Evolutionary conservation across 1,284 basidiomycete genomes (phyloP), one percentile per base, ranked within the genome.

Genomic region (Coniophora puteana): DNA sequence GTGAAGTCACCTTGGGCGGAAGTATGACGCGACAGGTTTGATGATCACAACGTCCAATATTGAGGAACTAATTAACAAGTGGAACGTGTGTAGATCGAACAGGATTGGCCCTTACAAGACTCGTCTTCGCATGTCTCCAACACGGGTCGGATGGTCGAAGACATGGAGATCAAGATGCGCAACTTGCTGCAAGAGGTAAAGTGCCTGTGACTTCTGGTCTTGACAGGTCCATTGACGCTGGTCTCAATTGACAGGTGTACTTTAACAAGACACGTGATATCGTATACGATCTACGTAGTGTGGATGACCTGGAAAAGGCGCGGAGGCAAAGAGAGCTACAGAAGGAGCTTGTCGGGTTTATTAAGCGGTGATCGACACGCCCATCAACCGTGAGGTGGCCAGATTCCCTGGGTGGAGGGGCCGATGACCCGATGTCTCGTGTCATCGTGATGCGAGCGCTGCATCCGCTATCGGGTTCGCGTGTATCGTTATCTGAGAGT

Each of bases 141-240:
- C 65, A 84, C 89, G 13, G 96, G 96, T 4, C 80, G 78, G 51
- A 87, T 98, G 81, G 84, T 99, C 51, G 96, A 99, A 65, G 95
- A 98, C 51, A 94, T 95, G 88, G 96, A 99, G 68, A 90, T 93
- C 61, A 97, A 97, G 71, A 94, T 98, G 87, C 82, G 96, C 35
- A 97, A 96, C 63, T 73, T 93, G 45, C 73, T 99, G 34, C 90
- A 95, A 58, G 92, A 96, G 68, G 83, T 77, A 46, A n/a, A n/a
- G n/a, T n/a, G n/a, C n/a, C n/a, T 23, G 68, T 42, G 22, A 24
- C 49, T 34, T 20, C 35, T 22, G 41, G 47, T 51, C 25, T 14
- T 18, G 5, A 43, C 28, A 26, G 20, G 26, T 40, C 40, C 18
- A 2, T n/a, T 12, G 40, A 13, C 22, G 4, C 36, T 54, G 41